Evolutionary conservation across 495 filamentous ascomycete species (phyloP).

Genomic region (Bathelium albidoporum): DNA sequence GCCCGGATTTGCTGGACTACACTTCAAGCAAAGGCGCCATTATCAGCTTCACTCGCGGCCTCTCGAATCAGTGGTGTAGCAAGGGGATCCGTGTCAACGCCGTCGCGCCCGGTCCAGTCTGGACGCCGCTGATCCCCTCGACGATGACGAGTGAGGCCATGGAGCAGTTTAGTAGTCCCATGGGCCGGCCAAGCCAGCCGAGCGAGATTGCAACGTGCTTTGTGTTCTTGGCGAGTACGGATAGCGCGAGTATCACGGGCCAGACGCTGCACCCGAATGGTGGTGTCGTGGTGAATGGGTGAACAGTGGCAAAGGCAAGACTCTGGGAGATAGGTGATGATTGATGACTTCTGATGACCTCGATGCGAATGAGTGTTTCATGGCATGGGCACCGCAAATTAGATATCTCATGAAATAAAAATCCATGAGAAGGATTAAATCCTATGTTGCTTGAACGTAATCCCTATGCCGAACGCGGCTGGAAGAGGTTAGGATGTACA

Average conservation of each 20-base stretch:
- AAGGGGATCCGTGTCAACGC: constrained; percentile 75
- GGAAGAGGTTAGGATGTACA: no score
- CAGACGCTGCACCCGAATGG: constrained; percentile 24
- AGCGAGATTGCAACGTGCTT: constrained; percentile 75
- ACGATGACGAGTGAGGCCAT: constrained; percentile 64
- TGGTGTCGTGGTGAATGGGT: constrained; percentile 18
- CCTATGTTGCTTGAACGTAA: no score
- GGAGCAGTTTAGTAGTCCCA: constrained; percentile 65
- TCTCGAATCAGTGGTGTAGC: constrained; percentile 62
- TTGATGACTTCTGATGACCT: no score
- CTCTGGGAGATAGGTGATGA: neutral
- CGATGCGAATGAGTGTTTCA: no score
- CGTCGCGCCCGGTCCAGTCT: constrained; percentile 72
- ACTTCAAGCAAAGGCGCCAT: constrained; percentile 77
- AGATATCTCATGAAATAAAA: no score
- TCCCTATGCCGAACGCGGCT: no score
- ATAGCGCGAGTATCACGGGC: constrained; percentile 38
- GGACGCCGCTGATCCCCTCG: constrained; percentile 73
- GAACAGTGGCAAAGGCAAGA: neutral
- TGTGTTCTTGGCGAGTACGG: constrained; percentile 70
- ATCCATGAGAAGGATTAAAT: no score
- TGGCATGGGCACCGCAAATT: no score
- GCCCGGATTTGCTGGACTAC: constrained; percentile 77
- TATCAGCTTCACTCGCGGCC: constrained; percentile 65
- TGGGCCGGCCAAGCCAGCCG: constrained; percentile 69